Base-by-base conservation (phyloP, 1,284 basidiomycete genomes). In the Singerocomus rubriflavus region DNA sequence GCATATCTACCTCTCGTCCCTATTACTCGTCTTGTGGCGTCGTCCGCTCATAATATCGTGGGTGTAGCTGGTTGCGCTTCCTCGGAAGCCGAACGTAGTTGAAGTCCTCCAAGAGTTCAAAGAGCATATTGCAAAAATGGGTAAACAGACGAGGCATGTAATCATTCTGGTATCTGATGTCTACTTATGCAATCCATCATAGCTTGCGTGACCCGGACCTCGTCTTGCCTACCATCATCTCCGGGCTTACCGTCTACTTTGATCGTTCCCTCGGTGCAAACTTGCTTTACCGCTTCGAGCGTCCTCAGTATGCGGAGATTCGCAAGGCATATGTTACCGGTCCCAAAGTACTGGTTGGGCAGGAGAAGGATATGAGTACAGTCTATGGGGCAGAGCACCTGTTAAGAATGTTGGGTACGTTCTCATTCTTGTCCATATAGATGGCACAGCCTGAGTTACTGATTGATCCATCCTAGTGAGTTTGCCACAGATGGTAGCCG, bases 341-440 rank as follows among this genome's bases (percentile, higher is more conserved):
- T 0, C 84, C 80, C 40, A 78, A 80, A 33, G 86, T 89, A 21
- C 71, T 78, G 47, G 72, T 85, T 5, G 87, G 84, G 4, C 75
- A 83, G 56, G 87, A 90, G 63, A 88, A 86, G 65, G 87, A 93
- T 59, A 91, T 97, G 82, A 93, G 91, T 65, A 76, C 82, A 47
- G 80, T 98, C 16, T 99, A 99, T 63, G 97, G 96, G 0, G 93
- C 92, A 5, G 96, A 99, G 67, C 96, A 99, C 69, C 68, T 99
- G 13, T 68, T 98, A 52, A 76, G 96, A 46, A 85, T 99, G 78
- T 79, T 99, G 57, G 95, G 94, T 97, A 58, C 54, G 84, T 76
- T 30, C 29, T 27, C 10, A 11, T 37, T 12, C 33, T 36, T 36
- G 1, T 36, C 46, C 12, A 8, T n/a, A 29, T 32, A 2, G 35